Conservation (phyloP, 371 early-diverging fungal genomes). For the Nematocida ausubeli region DNA sequence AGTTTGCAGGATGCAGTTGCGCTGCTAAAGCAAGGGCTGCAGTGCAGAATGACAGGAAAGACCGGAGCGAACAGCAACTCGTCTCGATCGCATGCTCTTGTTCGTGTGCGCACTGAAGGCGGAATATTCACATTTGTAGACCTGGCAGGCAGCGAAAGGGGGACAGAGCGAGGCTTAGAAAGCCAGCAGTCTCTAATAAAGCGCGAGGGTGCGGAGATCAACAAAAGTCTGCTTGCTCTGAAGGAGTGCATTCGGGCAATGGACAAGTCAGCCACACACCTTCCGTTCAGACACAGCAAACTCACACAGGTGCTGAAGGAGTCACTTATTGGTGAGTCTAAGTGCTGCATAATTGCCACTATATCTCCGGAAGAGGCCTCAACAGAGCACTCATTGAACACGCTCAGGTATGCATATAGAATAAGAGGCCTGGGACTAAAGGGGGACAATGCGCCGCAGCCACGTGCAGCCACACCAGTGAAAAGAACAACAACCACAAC, state of each 20-base stretch:
- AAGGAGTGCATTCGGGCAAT: constrained; percentile 88
- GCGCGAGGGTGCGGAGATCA: constrained; percentile 71
- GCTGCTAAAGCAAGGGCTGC: constrained; percentile 75
- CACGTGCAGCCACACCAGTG: neutral
- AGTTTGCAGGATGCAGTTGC: constrained; percentile 74
- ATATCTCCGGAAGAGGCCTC: constrained; percentile 68
- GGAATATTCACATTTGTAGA: constrained; percentile 70
- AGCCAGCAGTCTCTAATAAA: constrained; percentile 71
- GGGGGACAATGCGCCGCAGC: neutral
- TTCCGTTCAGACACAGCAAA: constrained; percentile 93
- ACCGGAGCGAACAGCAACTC: constrained; percentile 53
- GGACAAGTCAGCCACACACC: constrained; percentile 73
- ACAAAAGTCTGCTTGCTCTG: constrained; percentile 65
- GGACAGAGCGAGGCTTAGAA: constrained; percentile 69
- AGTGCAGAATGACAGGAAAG: constrained; percentile 60
- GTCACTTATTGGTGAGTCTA: constrained; percentile 81
- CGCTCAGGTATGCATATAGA: constrained; percentile 80
- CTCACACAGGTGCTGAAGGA: constrained; percentile 85
- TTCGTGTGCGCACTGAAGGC: constrained; percentile 71
- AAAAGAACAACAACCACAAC: neutral
- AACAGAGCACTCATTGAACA: constrained; percentile 87
- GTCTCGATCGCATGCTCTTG: constrained; percentile 61
- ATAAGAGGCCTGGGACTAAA: constrained; percentile 51
- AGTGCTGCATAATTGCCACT: constrained; percentile 96
- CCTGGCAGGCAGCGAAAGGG: constrained; percentile 67